A percentile compares a stretch with the other conserved stretches of the same genome.
Evolutionary conservation across 306 rosid genomes (phyloP).

Genomic region (Vicia sativa): DNA sequence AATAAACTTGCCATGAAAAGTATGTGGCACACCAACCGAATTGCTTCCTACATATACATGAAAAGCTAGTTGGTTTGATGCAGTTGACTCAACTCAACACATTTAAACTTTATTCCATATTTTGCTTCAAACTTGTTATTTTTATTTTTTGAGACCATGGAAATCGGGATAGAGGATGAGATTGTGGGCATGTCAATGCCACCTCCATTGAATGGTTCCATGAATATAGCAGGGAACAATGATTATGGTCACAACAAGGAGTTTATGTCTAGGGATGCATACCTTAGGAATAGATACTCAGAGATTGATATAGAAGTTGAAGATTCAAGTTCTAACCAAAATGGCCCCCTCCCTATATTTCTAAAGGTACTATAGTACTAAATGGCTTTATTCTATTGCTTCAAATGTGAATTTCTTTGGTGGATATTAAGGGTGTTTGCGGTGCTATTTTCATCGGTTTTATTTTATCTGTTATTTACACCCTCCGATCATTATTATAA

Average conservation of each 20-base stretch:
- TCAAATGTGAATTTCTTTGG: too few species aligned
- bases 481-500: too few species aligned
- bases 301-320: conserved; percentile 66
- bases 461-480: too few species aligned
- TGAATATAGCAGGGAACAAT: conserved; percentile 56
- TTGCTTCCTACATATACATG: conserved; percentile 50
- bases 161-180: conserved; percentile 65
- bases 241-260: conserved; percentile 66
- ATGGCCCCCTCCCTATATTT: conserved; percentile 77
- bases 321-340: conserved; percentile 42
- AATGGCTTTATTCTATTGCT: conserved; percentile 8
- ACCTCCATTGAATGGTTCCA: conserved; percentile 53
- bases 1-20: conserved; percentile 60
- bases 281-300: conserved; percentile 56
- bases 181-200: conserved; percentile 61
- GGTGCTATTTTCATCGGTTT: too few species aligned
- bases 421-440: not conserved
- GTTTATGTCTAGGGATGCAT: conserved; percentile 59
- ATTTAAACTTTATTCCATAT: conserved; percentile 26
- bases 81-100: conserved; percentile 45
- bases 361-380: conserved; percentile 62
- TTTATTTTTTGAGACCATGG: conserved; percentile 52
- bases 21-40: conserved; percentile 69
- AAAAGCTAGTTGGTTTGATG: conserved; percentile 46
- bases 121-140: conserved; percentile 21